phyloP scores from a whole-genome alignment of 2,329 filamentous ascomycete species.

The Neophaeococcomyces mojaviensis region DNA sequence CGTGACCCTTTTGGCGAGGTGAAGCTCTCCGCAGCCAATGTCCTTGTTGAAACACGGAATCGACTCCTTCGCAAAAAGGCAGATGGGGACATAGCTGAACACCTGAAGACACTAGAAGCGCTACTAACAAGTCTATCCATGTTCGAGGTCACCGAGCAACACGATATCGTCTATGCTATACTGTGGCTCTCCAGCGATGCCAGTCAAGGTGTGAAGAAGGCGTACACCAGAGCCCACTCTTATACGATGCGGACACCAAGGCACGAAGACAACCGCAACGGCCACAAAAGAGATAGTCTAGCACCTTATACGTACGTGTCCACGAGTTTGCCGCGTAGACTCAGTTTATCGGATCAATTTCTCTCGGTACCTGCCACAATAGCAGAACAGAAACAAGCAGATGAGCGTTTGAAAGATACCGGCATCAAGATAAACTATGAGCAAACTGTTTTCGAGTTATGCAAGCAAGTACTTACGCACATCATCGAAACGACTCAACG shows the following conservation, averaged over 20 bases:
- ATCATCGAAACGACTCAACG: conserved; percentile 11
- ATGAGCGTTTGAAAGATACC: not conserved
- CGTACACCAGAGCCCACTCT: not conserved
- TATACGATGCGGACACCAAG: not conserved
- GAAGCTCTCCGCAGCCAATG: conserved; percentile 13
- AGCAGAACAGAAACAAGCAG: not conserved
- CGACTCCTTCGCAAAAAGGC: conserved; percentile 21
- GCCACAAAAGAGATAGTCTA: not conserved
- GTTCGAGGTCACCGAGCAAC: conserved; percentile 40
- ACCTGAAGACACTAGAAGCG: conserved; percentile 20
- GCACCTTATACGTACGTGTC: no score
- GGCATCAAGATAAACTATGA: conserved; percentile 13
- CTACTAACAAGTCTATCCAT: conserved; percentile 17
- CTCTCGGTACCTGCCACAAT: not conserved
- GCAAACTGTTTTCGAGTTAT: conserved; percentile 10
- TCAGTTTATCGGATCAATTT: no score
- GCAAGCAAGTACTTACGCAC: conserved; percentile 11
- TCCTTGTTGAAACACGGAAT: conserved; percentile 17
- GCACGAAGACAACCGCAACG: not conserved
- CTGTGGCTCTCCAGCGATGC: conserved; percentile 14
- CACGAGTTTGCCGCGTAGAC: no score
- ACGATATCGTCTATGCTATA: conserved; percentile 39
- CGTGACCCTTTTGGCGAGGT: conserved; percentile 11
- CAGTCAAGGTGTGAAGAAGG: not conserved
- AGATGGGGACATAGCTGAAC: conserved; percentile 17